A percentile compares a stretch with the other conserved stretches of the same genome.
These are phyloP conservation scores for Funneliformis caledonium DNA, from an alignment of 371 early-diverging fungal species.

Conservation along the genomic window DNA sequence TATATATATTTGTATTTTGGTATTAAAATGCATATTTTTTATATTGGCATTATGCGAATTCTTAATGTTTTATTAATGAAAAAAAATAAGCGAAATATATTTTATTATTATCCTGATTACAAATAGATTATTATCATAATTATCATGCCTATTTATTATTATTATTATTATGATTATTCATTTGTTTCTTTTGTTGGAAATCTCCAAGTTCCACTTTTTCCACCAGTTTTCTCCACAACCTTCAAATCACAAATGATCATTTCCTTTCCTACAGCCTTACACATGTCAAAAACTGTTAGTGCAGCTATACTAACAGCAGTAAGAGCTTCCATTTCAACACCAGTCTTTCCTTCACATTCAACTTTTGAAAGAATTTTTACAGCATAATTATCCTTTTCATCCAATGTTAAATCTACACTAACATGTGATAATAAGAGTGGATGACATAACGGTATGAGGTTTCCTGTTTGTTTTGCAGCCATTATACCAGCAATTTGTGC, in stretches of 20 bases:
- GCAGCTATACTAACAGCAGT: constrained; percentile 77
- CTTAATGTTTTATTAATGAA: no score
- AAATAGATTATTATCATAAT: no score
- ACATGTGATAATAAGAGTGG: constrained; percentile 77
- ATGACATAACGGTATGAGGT: constrained; percentile 90
- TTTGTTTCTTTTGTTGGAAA: no score
- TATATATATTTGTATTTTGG: no score
- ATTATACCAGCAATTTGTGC: constrained; percentile 92
- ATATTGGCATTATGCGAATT: no score
- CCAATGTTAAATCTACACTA: constrained; percentile 64
- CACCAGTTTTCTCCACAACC: constrained; percentile 81
- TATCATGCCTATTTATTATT: no score
- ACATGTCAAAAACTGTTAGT: constrained; percentile 56
- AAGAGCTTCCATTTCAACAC: constrained; percentile 94
- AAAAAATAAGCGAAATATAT: no score
- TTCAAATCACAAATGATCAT: constrained; percentile 58
- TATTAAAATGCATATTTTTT: no score
- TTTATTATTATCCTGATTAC: no score
- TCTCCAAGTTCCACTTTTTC: constrained; percentile 66
- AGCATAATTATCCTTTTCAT: constrained; percentile 45
- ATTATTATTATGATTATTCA: no score
- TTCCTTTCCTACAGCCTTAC: constrained; percentile 52
- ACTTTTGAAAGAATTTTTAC: constrained; percentile 53
- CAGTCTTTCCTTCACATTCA: constrained; percentile 83
- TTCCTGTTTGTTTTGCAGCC: constrained; percentile 85